Evolutionary conservation across 2,329 filamentous ascomycete species (phyloP).

Genomic region (Penicillium freii): DNA sequence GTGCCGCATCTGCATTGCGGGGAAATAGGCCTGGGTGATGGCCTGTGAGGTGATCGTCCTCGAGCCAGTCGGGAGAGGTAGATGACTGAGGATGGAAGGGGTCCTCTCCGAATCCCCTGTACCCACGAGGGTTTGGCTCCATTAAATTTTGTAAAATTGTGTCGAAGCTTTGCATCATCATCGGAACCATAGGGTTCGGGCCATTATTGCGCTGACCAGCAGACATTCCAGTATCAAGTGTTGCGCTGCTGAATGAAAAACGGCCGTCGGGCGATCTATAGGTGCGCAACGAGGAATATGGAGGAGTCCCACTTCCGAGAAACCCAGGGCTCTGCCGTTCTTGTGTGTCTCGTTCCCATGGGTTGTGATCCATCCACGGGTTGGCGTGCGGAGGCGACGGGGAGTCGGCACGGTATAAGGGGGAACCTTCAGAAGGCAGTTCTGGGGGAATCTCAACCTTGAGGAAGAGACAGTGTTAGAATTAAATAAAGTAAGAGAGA

Average conservation of each 20-base stretch:
- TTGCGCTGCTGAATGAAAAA: conserved; percentile 41
- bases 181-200: conserved; percentile 26
- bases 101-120: conserved; percentile 7
- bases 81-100: conserved; percentile 7
- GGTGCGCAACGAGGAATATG: conserved; percentile 35
- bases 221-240: conserved; percentile 23
- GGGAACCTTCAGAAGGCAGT: conserved; percentile 26
- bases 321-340: conserved; percentile 26
- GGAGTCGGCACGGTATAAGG: conserved; percentile 19
- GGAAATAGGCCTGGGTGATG: conserved; percentile 44
- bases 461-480: conserved; percentile 6
- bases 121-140: conserved; percentile 21
- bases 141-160: conserved; percentile 49
- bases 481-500: background rate
- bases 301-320: conserved; percentile 20
- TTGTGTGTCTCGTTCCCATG: conserved; percentile 50
- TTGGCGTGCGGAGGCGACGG: conserved; percentile 24
- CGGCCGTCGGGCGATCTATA: conserved; percentile 49
- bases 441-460: conserved; percentile 34
- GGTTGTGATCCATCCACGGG: conserved; percentile 46
- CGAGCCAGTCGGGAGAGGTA: conserved; percentile 12
- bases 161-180: conserved; percentile 40
- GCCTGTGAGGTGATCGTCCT: conserved; percentile 9
- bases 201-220: conserved; percentile 18
- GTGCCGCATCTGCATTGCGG: conserved; percentile 52